A percentile compares a stretch with the other conserved stretches of the same genome.
Evolutionary conservation across 768 basidiomycete species (phyloP).

Genomic region (Cubamyces lactineus): DNA sequence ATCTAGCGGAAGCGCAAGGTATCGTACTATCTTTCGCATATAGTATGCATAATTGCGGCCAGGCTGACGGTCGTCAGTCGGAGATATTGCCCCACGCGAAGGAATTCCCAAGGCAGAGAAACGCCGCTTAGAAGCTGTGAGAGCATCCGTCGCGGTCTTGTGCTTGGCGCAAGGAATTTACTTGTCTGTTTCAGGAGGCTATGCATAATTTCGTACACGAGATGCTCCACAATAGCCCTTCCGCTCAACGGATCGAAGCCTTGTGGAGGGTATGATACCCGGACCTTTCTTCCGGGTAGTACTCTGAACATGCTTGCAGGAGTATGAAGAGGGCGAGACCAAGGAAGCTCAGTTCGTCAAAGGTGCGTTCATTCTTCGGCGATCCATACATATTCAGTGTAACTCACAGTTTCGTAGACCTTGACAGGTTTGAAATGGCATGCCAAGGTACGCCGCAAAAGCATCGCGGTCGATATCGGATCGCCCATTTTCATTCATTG

Average conservation of each 20-base stretch:
- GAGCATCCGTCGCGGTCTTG: constrained; percentile 20
- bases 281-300: background rate
- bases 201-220: constrained; percentile 89
- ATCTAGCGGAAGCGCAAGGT: constrained; percentile 96
- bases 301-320: constrained; percentile 44
- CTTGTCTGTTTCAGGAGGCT: constrained; percentile 59
- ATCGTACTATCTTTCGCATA: background rate
- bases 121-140: constrained; percentile 68
- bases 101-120: constrained; percentile 85
- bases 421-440: constrained; percentile 89
- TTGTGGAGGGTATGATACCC: constrained; percentile 63
- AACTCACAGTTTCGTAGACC: constrained; percentile 48
- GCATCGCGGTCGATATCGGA: background rate
- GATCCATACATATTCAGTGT: background rate
- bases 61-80: constrained; percentile 54
- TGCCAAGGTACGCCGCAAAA: constrained; percentile 59
- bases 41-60: background rate
- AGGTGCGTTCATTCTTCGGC: constrained; percentile 44
- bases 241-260: constrained; percentile 65
- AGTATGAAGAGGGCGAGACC: constrained; percentile 79
- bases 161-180: background rate
- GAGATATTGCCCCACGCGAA: constrained; percentile 91
- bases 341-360: constrained; percentile 87
- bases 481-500: no score
- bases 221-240: constrained; percentile 80